Percentiles rank a stretch among this genome's conserved stretches.
Evolutionary conservation across 176 grass and related monocot genomes (phyloP).

Genomic region (Alopecurus myosuroides): DNA sequence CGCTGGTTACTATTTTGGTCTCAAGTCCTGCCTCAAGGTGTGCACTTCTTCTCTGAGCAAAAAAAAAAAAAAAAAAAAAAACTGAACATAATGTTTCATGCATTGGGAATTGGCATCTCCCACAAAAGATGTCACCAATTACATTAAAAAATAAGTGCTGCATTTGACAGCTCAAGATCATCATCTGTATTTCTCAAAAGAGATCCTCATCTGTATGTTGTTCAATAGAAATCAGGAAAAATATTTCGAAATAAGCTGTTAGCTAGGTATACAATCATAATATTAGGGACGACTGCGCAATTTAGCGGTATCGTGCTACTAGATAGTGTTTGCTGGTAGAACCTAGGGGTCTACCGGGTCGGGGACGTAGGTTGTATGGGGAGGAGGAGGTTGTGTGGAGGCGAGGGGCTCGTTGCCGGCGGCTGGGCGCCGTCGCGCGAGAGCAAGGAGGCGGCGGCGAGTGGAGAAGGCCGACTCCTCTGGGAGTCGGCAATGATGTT

Average conservation of each 20-base stretch:
- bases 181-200: slow-evolving; percentile 14
- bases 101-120: slow-evolving; percentile 18
- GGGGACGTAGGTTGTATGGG: too few relatives aligned
- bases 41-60: slow-evolving; percentile 38
- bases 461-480: too few relatives aligned
- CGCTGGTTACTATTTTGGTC: slow-evolving; percentile 59
- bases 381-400: too few relatives aligned
- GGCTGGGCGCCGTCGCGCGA: too few relatives aligned
- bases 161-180: slow-evolving; percentile 7
- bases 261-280: background rate
- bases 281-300: background rate
- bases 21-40: slow-evolving; percentile 87
- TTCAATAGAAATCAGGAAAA: background rate
- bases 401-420: too few relatives aligned
- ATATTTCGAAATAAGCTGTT: slow-evolving; percentile 9
- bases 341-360: too few relatives aligned
- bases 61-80: background rate
- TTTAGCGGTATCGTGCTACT: background rate
- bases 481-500: too few relatives aligned
- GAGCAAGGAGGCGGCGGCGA: too few relatives aligned
- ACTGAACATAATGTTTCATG: slow-evolving; percentile 13
- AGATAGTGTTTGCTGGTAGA: background rate
- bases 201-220: slow-evolving; percentile 12
- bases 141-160: background rate
- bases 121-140: slow-evolving; percentile 5